A percentile compares a stretch with the other conserved stretches of the same genome.
phyloP scores from a whole-genome alignment of 768 basidiomycete genomes.

The Boletellus ananas region DNA sequence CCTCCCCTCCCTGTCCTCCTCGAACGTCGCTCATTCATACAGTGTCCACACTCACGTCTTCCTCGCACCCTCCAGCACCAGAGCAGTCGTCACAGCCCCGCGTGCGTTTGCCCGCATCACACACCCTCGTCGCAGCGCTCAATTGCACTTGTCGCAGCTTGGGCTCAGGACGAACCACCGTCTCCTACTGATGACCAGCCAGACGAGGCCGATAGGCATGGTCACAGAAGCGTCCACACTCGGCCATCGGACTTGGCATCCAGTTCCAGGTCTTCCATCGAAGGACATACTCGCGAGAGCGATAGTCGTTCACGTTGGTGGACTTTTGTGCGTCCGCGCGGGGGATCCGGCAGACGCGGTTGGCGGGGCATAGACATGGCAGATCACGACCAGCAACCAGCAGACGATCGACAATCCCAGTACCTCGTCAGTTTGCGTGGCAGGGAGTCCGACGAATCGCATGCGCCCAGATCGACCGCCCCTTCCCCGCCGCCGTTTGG shows the following conservation, averaged over 20 bases:
- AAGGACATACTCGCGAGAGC: conserved; percentile 28
- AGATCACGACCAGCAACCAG: not conserved
- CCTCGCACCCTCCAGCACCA: conserved; percentile 38
- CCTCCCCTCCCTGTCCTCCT: conserved; percentile 25
- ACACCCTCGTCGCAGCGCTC: not conserved
- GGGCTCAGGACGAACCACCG: conserved; percentile 81
- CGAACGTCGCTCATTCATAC: conserved; percentile 26
- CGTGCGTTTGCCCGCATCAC: conserved; percentile 43
- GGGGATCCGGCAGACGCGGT: conserved; percentile 13
- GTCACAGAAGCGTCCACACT: conserved; percentile 33
- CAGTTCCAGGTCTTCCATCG: conserved; percentile 40
- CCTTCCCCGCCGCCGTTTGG: conserved; percentile 41
- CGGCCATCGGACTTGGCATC: conserved; percentile 54
- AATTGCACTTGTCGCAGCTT: conserved; percentile 45
- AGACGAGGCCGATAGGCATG: conserved; percentile 35
- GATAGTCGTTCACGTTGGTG: conserved; percentile 60
- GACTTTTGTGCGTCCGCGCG: conserved; percentile 64
- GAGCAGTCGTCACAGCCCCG: conserved; percentile 62
- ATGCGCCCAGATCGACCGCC: conserved; percentile 20
- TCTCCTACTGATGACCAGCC: conserved; percentile 53
- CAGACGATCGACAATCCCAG: conserved; percentile 17
- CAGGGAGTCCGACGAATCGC: conserved; percentile 22
- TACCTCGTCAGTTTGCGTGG: conserved; percentile 7
- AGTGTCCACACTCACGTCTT: conserved; percentile 26
- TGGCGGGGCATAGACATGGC: conserved; percentile 2